Evolutionary conservation across 441 rosid species (phyloP), one percentile per base, ranked within the genome.

Genomic region (Theobroma grandiflorum): DNA sequence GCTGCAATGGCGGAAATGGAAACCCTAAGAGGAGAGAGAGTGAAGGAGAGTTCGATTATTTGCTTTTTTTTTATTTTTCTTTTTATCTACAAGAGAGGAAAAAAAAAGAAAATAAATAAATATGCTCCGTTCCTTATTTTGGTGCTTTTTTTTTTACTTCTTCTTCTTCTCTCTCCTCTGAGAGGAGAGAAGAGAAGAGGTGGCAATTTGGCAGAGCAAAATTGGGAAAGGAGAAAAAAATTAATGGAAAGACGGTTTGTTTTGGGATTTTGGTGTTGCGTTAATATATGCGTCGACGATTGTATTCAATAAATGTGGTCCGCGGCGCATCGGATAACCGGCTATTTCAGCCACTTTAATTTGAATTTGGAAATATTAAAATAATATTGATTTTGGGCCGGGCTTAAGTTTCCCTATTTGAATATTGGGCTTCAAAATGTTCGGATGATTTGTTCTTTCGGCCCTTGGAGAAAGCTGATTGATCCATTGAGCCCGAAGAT

Each of bases 151-250:
- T 2, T 20, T 9, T 26, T 38, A 12, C 40, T 40, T 59, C 71
- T 55, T 59, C 75, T 47, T 80, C 81, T 73, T 71, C 84, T 78
- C 87, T 80, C 83, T 65, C 78, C 82, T 71, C 81, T 49, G 57
- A 35, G 82, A 82, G 67, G 62, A 79, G 79, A 76, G 59, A 69
- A 72, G 72, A 62, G 16, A 68, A 31, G 78, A 76, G 81, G 52
- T 75, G 74, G 77, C 84, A 72, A 65, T 14, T 70, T 67, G 35
- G 67, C 43, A 37, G 50, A 64, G 84, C 80, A 43, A 33, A 43
- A 18, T 58, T 43, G 33, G 31, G 50, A 18, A 64, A 12, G 8
- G 35, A 4, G 22, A 35, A 15, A 75, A 33, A 76, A 0, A 35
- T 2, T 8, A 37, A 42, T 11, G 8, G n/a, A 70, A 33, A 52